A percentile compares a stretch with the other conserved stretches of the same genome.
These are phyloP conservation scores for Pyrenochaeta sp. DNA, from an alignment of 2,329 filamentous ascomycete genomes.

Conservation along the genomic window DNA sequence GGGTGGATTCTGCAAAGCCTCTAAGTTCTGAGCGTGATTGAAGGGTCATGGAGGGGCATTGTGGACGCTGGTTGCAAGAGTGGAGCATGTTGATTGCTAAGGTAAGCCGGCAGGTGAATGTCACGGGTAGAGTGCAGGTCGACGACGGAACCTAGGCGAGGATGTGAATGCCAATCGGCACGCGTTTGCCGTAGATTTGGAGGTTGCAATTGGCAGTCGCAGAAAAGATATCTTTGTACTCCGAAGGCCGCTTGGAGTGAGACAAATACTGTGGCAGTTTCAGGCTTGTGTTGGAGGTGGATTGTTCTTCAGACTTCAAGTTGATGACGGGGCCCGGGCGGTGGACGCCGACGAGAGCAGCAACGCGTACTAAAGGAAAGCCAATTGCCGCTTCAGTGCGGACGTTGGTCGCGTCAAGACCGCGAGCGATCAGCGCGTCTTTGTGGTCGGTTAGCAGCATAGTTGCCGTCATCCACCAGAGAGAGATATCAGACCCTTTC, in stretches of 20 bases:
- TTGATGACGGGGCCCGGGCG: slow-evolving; percentile 1
- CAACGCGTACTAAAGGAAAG: slow-evolving; percentile 17
- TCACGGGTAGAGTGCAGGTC: slow-evolving; percentile 5
- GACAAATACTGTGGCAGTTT: slow-evolving; percentile 16
- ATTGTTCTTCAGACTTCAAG: slow-evolving; percentile 9
- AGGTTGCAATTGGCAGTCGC: slow-evolving; percentile 9
- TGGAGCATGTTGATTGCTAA: slow-evolving; percentile 4
- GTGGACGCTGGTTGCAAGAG: no score
- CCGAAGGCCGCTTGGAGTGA: slow-evolving; percentile 8
- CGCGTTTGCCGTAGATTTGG: slow-evolving; percentile 7
- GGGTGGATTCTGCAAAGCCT: no score
- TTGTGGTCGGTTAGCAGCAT: slow-evolving; percentile 1
- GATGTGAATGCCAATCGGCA: slow-evolving; percentile 3
- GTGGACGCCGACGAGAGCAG: slow-evolving; percentile 1
- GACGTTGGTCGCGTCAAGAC: slow-evolving; percentile 14
- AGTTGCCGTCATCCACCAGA: slow-evolving; percentile 19
- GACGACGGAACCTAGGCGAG: no score
- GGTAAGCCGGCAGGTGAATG: slow-evolving; percentile 5
- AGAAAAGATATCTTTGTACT: slow-evolving; percentile 10
- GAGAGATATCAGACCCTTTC: no score
- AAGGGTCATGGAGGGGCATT: no score
- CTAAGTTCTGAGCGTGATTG: no score
- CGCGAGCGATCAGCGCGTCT: slow-evolving; percentile 24
- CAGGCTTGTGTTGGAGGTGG: slow-evolving; percentile 7
- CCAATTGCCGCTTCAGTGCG: slow-evolving; percentile 8